Percentiles rank a stretch among this genome's conserved stretches.
These are phyloP conservation scores for Heliosperma pusillum DNA, from an alignment of 148 eudicot genomes.

Conservation along the genomic window DNA sequence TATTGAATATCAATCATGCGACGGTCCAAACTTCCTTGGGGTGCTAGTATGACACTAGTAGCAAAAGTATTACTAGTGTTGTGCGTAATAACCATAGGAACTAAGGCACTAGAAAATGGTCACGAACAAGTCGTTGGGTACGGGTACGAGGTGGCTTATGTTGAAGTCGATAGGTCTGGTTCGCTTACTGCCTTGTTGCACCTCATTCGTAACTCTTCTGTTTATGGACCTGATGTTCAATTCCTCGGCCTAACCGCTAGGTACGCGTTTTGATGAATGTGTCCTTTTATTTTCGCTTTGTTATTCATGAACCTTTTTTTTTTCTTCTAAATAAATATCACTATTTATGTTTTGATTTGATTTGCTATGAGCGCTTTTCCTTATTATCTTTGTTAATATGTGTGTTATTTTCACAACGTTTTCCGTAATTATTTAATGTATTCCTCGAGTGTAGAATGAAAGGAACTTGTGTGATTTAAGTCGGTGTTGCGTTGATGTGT, in stretches of 20 bases:
- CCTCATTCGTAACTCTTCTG: slow-evolving; percentile 35
- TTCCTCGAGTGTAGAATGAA: too few relatives aligned
- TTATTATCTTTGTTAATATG: too few relatives aligned
- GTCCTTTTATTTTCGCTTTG: neutral
- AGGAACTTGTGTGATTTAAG: too few relatives aligned
- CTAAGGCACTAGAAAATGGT: slow-evolving; percentile 9
- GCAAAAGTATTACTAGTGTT: slow-evolving; percentile 6
- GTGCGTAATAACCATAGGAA: neutral
- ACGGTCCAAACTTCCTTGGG: neutral
- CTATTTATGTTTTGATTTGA: too few relatives aligned
- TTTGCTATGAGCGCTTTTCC: too few relatives aligned
- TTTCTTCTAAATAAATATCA: too few relatives aligned
- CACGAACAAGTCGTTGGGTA: slow-evolving; percentile 23
- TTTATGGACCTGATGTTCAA: slow-evolving; percentile 41
- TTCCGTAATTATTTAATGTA: too few relatives aligned
- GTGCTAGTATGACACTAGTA: neutral
- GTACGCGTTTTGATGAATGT: neutral
- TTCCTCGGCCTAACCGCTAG: slow-evolving; percentile 30
- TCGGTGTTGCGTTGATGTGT: too few relatives aligned
- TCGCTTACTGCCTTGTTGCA: slow-evolving; percentile 35
- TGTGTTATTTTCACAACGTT: too few relatives aligned
- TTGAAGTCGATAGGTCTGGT: slow-evolving; percentile 14
- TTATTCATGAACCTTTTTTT: neutral
- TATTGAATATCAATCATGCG: slow-evolving; percentile 1
- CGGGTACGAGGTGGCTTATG: slow-evolving; percentile 34